Evolutionary conservation across 495 filamentous ascomycete genomes (phyloP).

Genomic region (Ramalina peruviana): DNA sequence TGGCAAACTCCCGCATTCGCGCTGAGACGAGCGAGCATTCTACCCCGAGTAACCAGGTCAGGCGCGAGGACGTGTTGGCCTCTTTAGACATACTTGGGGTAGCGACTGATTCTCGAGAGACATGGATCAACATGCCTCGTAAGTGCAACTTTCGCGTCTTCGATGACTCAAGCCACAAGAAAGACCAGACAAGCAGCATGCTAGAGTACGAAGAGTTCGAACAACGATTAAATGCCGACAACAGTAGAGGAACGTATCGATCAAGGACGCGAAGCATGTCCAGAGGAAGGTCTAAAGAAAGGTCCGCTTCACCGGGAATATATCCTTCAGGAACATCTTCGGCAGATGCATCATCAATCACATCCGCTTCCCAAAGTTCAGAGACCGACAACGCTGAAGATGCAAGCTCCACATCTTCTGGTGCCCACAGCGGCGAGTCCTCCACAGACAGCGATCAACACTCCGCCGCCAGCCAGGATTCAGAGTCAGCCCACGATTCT

Average conservation of each 20-base stretch:
- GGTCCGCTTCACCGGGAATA: not conserved
- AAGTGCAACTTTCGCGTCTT: slow-evolving; percentile 44
- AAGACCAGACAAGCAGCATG: slow-evolving; percentile 23
- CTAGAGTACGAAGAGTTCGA: slow-evolving; percentile 41
- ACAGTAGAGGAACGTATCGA: not conserved
- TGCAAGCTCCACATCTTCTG: not conserved
- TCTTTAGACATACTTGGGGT: slow-evolving; percentile 46
- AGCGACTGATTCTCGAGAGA: slow-evolving; percentile 27
- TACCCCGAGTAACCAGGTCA: slow-evolving; percentile 27
- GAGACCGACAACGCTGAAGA: not conserved
- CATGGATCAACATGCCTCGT: slow-evolving; percentile 47
- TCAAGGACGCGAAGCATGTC: not conserved
- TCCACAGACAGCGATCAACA: not conserved
- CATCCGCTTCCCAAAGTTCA: not conserved
- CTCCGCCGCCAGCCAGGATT: too few species aligned
- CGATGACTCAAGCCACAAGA: slow-evolving; percentile 24
- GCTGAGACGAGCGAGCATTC: slow-evolving; percentile 26
- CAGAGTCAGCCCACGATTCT: too few species aligned
- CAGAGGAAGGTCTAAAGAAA: not conserved
- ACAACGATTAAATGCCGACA: not conserved
- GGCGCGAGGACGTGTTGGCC: slow-evolving; percentile 46
- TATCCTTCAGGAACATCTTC: not conserved
- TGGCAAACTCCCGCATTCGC: slow-evolving; percentile 44
- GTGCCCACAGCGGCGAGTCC: not conserved
- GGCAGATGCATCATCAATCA: not conserved